A percentile compares a stretch with the other conserved stretches of the same genome.
Conservation (phyloP, 2,329 filamentous ascomycete species). For the Claviceps maximensis region DNA sequence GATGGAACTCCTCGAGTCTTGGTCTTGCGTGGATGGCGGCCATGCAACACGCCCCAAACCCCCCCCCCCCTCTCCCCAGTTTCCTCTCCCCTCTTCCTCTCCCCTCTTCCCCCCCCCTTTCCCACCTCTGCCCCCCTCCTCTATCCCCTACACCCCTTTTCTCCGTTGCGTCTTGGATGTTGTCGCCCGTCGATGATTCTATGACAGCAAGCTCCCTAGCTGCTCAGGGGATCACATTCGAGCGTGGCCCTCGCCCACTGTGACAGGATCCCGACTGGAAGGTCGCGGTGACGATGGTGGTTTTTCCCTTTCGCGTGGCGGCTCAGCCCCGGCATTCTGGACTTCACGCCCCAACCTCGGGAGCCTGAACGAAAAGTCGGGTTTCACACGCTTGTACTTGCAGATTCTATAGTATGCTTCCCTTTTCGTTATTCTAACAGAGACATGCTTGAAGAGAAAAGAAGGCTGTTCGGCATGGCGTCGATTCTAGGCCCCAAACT, state of each 20-base stretch:
- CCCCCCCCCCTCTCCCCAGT: neutral
- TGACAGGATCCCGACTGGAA: slow-evolving; percentile 3
- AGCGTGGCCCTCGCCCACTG: neutral
- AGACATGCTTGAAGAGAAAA: neutral
- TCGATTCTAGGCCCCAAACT: neutral
- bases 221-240: neutral
- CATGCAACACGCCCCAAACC: neutral
- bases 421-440: neutral
- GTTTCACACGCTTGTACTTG: neutral
- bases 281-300: slow-evolving; percentile 1
- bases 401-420: neutral
- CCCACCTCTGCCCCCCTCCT: neutral
- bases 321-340: slow-evolving; percentile 3
- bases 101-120: neutral
- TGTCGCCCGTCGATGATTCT: neutral
- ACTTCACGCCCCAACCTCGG: neutral
- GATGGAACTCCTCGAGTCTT: neutral
- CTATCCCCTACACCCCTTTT: neutral
- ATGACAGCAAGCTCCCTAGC: neutral
- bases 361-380: slow-evolving; percentile 1
- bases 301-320: slow-evolving; percentile 3
- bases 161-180: neutral
- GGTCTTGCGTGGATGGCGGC: neutral
- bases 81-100: neutral
- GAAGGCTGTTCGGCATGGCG: neutral